Conservation (phyloP, 345 rosid genomes). For the Populus simonii region DNA sequence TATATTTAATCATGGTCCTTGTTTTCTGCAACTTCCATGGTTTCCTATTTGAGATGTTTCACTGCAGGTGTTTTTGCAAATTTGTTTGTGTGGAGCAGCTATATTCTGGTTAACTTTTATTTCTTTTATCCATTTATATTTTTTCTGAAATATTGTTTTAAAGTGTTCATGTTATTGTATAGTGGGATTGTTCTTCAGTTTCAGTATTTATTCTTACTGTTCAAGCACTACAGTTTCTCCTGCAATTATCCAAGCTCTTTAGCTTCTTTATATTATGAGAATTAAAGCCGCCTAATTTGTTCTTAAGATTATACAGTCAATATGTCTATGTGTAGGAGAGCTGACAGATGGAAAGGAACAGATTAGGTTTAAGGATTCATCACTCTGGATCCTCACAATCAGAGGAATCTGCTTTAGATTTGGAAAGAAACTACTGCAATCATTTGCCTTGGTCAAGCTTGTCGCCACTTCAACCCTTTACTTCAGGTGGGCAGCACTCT, state of each 20-base stretch:
- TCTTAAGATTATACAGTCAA: slow-evolving; percentile 2
- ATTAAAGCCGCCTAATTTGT: background rate
- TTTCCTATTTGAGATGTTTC: slow-evolving; percentile 2
- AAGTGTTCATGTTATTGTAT: background rate
- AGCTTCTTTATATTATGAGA: background rate
- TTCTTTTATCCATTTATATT: background rate
- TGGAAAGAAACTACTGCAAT: slow-evolving; percentile 57
- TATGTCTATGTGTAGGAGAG: slow-evolving; percentile 32
- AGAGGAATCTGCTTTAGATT: slow-evolving; percentile 68
- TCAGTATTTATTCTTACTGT: background rate
- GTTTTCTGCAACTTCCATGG: background rate
- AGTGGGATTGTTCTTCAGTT: background rate
- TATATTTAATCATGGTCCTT: background rate
- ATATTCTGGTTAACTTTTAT: background rate
- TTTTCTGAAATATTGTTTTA: background rate
- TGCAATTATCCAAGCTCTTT: background rate
- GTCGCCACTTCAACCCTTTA: slow-evolving; percentile 55
- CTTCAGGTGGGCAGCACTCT: slow-evolving; percentile 77
- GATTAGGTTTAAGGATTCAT: slow-evolving; percentile 43
- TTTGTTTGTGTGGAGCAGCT: background rate
- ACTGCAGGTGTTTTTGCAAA: background rate
- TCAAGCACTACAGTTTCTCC: background rate
- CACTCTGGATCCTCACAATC: slow-evolving; percentile 63
- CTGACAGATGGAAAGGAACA: slow-evolving; percentile 51
- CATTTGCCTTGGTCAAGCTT: slow-evolving; percentile 50